Percentiles rank a stretch among this genome's conserved stretches.
These are phyloP conservation scores for Populus ilicifolia DNA, from an alignment of 345 rosid genomes.

Conservation along the genomic window DNA sequence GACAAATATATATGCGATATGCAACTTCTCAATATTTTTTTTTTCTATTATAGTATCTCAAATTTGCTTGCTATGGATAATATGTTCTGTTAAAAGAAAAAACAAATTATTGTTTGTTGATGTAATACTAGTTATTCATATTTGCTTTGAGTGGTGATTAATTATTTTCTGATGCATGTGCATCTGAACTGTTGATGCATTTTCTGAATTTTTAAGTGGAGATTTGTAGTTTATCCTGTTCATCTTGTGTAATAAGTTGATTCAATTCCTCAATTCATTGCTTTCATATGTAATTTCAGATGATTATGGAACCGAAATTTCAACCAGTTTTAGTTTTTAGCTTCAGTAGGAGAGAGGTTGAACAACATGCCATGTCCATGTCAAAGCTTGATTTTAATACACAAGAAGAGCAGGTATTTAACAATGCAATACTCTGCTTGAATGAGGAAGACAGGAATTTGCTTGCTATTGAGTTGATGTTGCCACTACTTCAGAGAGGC, in stretches of 20 bases:
- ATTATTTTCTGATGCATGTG: background rate
- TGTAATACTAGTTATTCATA: too few species aligned
- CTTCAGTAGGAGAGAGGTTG: slow-evolving; percentile 98
- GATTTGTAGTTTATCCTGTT: background rate
- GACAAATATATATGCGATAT: background rate
- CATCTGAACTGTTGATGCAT: background rate
- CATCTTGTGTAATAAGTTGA: background rate
- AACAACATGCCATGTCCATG: slow-evolving; percentile 97
- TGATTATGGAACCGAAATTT: slow-evolving; percentile 93
- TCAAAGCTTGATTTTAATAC: slow-evolving; percentile 95
- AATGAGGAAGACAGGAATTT: slow-evolving; percentile 90
- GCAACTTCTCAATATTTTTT: background rate
- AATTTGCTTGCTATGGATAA: background rate
- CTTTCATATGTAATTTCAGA: slow-evolving; percentile 40
- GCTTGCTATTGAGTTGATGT: slow-evolving; percentile 94
- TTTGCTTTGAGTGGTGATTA: background rate
- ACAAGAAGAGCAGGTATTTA: slow-evolving; percentile 74
- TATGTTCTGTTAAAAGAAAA: too few species aligned
- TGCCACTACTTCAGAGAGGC: slow-evolving; percentile 94
- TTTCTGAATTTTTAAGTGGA: background rate
- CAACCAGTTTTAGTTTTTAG: slow-evolving; percentile 97
- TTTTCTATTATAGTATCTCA: too few species aligned
- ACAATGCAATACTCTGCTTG: slow-evolving; percentile 77
- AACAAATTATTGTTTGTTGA: too few species aligned
- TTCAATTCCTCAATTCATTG: background rate